Conservation (phyloP, 2,329 filamentous ascomycete genomes). For the Magnaporthiopsis poae region DNA sequence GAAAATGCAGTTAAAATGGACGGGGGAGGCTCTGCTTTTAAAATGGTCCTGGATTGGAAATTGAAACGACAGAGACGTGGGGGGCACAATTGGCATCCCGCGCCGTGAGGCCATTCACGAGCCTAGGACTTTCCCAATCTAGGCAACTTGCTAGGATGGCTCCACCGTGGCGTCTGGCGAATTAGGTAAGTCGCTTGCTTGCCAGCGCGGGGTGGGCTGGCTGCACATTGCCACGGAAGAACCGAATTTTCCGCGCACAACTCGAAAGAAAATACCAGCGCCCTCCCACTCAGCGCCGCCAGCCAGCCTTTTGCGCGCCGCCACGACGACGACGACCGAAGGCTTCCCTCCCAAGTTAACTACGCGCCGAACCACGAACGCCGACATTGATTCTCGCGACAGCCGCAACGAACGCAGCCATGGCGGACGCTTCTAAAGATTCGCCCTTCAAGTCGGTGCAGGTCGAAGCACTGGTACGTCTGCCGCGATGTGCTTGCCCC, state of each 20-base stretch:
- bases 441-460: constrained; percentile 78
- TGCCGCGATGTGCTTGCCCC: constrained; percentile 17
- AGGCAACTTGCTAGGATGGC: too few species aligned
- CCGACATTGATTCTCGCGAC: not conserved
- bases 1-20: not conserved
- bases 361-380: too few species aligned
- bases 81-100: constrained; percentile 8
- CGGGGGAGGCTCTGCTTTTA: constrained; percentile 5
- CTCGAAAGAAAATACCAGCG: not conserved
- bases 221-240: not conserved
- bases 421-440: constrained; percentile 55
- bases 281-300: not conserved
- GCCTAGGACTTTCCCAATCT: not conserved
- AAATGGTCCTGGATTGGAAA: not conserved
- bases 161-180: not conserved
- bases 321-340: too few species aligned
- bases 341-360: too few species aligned
- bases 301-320: too few species aligned
- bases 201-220: too few species aligned
- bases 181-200: not conserved
- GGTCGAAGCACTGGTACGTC: constrained; percentile 81
- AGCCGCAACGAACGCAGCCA: constrained; percentile 26
- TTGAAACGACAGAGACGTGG: constrained; percentile 8
- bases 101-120: not conserved
- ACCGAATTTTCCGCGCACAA: not conserved